phyloP scores from a whole-genome alignment of 164 flowering plant species.

The Akebia trifoliata region DNA sequence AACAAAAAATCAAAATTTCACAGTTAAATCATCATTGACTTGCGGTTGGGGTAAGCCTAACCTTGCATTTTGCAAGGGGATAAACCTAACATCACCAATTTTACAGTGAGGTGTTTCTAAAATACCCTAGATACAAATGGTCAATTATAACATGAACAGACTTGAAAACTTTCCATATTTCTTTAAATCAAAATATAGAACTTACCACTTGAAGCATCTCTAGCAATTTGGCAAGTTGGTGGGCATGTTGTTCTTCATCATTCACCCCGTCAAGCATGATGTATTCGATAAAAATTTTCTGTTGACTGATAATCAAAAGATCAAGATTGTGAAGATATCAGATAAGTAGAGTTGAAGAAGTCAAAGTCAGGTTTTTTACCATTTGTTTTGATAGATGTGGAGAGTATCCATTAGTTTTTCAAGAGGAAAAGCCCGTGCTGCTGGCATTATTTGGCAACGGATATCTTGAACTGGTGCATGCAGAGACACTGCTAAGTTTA shows the following conservation, averaged over 20 bases:
- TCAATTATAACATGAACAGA: too few relatives aligned
- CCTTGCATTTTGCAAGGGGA: too few relatives aligned
- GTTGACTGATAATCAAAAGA: conserved; percentile 47
- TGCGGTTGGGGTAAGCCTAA: too few relatives aligned
- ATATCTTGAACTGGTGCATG: conserved; percentile 96
- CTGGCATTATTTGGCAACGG: conserved; percentile 96
- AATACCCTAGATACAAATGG: too few relatives aligned
- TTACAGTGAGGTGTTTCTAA: too few relatives aligned
- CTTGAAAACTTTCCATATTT: too few relatives aligned
- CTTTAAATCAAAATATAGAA: neutral
- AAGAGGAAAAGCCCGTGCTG: conserved; percentile 94
- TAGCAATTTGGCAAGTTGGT: conserved; percentile 79
- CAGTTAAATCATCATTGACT: too few relatives aligned
- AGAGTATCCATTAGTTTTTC: conserved; percentile 76
- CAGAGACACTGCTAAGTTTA: conserved; percentile 93
- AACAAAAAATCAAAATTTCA: neutral
- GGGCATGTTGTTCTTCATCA: conserved; percentile 89
- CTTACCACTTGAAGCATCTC: conserved; percentile 86
- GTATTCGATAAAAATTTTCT: conserved; percentile 91
- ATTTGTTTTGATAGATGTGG: conserved; percentile 57
- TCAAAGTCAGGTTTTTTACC: conserved; percentile 29
- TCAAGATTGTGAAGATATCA: neutral
- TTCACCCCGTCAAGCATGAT: conserved; percentile 96
- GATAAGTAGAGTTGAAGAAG: neutral
- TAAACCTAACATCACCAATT: too few relatives aligned